Evolutionary conservation across 495 filamentous ascomycete species (phyloP).

Genomic region (Xylaria intraflava): DNA sequence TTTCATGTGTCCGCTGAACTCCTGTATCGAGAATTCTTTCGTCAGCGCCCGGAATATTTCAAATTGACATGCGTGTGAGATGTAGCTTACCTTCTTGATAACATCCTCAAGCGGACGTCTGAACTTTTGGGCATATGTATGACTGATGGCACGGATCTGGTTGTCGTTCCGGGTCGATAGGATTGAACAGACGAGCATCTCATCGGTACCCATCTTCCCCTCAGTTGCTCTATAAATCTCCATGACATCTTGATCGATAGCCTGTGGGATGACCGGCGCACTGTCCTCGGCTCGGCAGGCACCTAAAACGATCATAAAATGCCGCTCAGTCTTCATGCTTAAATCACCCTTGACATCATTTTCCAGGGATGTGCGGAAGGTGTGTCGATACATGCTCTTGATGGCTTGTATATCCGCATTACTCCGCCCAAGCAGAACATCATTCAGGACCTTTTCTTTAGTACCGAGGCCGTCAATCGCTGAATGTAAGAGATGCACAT

Average conservation of each 20-base stretch:
- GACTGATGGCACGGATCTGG: constrained; percentile 73
- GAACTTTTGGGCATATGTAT: constrained; percentile 62
- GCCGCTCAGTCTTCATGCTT: constrained; percentile 71
- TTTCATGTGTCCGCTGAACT: constrained; percentile 91
- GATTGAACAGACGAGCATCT: constrained; percentile 68
- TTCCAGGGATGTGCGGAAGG: constrained; percentile 54
- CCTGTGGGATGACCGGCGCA: constrained; percentile 59
- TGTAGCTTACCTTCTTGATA: constrained; percentile 50
- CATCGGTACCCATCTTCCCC: constrained; percentile 63
- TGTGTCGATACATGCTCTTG: constrained; percentile 64
- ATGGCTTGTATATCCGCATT: constrained; percentile 83
- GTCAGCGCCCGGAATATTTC: neutral
- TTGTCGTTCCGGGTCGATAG: constrained; percentile 65
- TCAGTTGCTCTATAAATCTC: constrained; percentile 68
- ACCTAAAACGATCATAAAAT: constrained; percentile 72
- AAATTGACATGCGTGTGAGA: neutral
- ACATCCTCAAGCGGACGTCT: constrained; percentile 59
- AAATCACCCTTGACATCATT: constrained; percentile 68
- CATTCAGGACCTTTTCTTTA: constrained; percentile 77
- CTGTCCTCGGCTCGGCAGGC: constrained; percentile 69
- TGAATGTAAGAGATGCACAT: constrained; percentile 56
- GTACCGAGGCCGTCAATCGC: constrained; percentile 76
- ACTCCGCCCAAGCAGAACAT: constrained; percentile 71
- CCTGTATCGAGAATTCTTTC: constrained; percentile 27
- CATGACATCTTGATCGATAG: constrained; percentile 63